Percentiles rank a stretch among this genome's conserved stretches.
Conservation (phyloP, 1,284 basidiomycete genomes). For the Ustilago loliicola region DNA sequence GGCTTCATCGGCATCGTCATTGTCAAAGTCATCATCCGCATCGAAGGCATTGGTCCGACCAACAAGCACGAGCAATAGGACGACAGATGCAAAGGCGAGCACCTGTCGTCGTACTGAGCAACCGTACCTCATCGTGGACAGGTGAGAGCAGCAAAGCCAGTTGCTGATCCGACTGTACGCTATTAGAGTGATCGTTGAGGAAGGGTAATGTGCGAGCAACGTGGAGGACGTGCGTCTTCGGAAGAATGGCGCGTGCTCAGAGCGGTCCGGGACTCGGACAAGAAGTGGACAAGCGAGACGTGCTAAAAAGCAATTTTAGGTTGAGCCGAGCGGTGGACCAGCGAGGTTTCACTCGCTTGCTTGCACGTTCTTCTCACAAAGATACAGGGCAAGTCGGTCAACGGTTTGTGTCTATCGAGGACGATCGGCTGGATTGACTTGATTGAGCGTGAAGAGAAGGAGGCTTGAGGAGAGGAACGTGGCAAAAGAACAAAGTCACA, state of each 20-base stretch:
- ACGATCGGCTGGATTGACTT: no score
- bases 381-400: no score
- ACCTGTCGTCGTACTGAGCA: not conserved
- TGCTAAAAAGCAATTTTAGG: not conserved
- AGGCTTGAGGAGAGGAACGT: not conserved
- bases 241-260: not conserved
- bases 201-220: not conserved
- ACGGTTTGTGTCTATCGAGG: no score
- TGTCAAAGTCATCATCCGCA: conserved; percentile 21
- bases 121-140: conserved; percentile 11
- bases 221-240: not conserved
- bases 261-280: not conserved
- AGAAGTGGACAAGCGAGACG: not conserved
- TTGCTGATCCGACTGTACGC: not conserved
- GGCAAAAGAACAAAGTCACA: not conserved
- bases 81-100: conserved; percentile 7
- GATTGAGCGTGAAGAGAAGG: no score
- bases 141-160: not conserved
- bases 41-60: conserved; percentile 14
- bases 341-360: no score
- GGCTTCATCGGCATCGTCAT: conserved; percentile 2
- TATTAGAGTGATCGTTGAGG: not conserved
- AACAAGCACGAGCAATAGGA: conserved; percentile 21
- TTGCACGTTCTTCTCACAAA: no score
- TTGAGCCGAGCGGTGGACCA: no score